Conservation (phyloP, 164 flowering plant species). For the Echeveria elegans region DNA sequence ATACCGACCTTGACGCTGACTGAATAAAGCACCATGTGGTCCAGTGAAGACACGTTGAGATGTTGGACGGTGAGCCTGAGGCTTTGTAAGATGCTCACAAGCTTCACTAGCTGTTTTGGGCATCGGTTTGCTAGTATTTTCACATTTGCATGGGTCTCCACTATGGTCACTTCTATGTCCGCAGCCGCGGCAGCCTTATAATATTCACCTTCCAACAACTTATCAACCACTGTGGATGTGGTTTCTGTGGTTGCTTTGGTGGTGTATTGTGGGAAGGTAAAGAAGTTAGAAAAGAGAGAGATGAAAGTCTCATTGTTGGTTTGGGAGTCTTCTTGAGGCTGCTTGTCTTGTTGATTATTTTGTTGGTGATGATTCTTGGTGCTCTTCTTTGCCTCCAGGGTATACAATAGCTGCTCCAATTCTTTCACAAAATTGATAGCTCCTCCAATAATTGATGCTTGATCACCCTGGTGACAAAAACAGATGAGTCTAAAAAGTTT, state of each 20-base stretch:
- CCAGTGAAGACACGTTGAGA: conserved; percentile 61
- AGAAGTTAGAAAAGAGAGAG: conserved; percentile 50
- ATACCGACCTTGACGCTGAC: conserved; percentile 62
- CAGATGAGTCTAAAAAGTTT: not conserved
- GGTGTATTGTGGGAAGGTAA: conserved; percentile 53
- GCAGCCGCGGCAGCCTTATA: conserved; percentile 26
- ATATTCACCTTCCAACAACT: conserved; percentile 9
- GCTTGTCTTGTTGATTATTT: not conserved
- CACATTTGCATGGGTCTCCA: conserved; percentile 75
- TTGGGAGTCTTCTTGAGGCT: not conserved
- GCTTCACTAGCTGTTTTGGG: conserved; percentile 59
- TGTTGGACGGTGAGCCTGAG: conserved; percentile 60
- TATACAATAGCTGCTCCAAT: conserved; percentile 71
- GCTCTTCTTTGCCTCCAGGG: conserved; percentile 35
- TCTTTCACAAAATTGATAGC: conserved; percentile 90
- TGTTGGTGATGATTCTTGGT: conserved; percentile 8
- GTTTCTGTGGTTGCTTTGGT: conserved; percentile 13
- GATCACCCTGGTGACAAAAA: conserved; percentile 54
- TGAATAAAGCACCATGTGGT: conserved; percentile 57
- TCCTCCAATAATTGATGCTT: conserved; percentile 89
- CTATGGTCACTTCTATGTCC: conserved; percentile 87
- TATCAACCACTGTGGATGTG: not conserved
- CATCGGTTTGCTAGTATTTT: conserved; percentile 51
- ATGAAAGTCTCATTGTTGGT: not conserved
- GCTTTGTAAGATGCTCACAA: conserved; percentile 51